Percentiles rank a stretch among this genome's conserved stretches.
Evolutionary conservation across 2,329 filamentous ascomycete species (phyloP).

Genomic region (Fusarium scirpi): DNA sequence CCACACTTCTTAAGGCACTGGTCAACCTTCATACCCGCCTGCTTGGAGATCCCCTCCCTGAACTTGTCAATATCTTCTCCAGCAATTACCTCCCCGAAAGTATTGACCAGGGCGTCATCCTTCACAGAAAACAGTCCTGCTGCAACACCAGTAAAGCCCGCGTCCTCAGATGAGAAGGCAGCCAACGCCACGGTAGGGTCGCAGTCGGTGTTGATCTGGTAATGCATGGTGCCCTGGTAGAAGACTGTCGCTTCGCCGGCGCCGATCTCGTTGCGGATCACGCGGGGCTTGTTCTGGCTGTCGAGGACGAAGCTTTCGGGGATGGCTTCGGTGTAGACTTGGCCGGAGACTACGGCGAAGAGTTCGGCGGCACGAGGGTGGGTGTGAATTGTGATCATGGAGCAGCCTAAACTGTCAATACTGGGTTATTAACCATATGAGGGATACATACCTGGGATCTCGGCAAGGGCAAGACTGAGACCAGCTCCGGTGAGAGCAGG

Average conservation of each 20-base stretch:
- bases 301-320: constrained; percentile 61
- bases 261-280: constrained; percentile 56
- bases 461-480: constrained; percentile 62
- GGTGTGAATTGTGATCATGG: constrained; percentile 67
- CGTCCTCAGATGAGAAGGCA: constrained; percentile 63
- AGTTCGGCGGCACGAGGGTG: constrained; percentile 67
- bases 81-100: constrained; percentile 59
- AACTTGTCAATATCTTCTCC: constrained; percentile 61
- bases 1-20: constrained; percentile 57
- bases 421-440: rapidly evolving
- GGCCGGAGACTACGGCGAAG: constrained; percentile 62
- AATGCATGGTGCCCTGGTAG: constrained; percentile 66
- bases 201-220: constrained; percentile 68
- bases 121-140: constrained; percentile 62
- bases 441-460: constrained; percentile 54
- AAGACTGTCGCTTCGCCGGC: constrained; percentile 64
- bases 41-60: constrained; percentile 55
- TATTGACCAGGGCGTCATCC: constrained; percentile 58
- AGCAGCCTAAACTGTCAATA: constrained; percentile 55
- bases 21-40: constrained; percentile 64
- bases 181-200: constrained; percentile 62
- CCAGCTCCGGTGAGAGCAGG: constrained; percentile 66
- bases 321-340: constrained; percentile 62
- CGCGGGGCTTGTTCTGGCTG: constrained; percentile 52
- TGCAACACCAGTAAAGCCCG: constrained; percentile 61